Evolutionary conservation across 192 early-diverging fungal species (phyloP), one percentile per base, ranked within the genome.

Genomic region (Phycomyces blakesleeanus): DNA sequence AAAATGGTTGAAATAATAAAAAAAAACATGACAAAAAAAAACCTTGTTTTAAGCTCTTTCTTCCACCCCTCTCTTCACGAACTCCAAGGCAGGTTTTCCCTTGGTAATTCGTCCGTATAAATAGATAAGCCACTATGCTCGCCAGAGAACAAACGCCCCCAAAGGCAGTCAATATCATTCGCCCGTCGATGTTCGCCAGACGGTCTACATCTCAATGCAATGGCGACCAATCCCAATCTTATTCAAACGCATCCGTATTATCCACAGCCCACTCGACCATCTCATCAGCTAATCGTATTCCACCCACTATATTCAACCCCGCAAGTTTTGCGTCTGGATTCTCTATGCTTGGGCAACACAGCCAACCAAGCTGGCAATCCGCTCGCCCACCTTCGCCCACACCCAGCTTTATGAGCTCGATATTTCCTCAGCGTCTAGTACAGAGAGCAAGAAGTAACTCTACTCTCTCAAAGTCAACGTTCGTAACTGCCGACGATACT

Each of bases 161-260:
- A 65, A 72, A 72, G 64, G 69, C 69, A 18, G 63, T 72, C 29
- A 72, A 72, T 55, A 72, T 72, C 24, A 47, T 72, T 41, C 63
- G 64, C 40, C 69, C 61, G 27, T 55, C 55, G 7, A 24, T 25
- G 49, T 34, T 51, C 2, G 29, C 26, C 29, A 25, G 18, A 18
- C 63, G 15, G 29, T n/a, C n/a, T n/a, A 53, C 55, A 37, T 63
- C 59, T 39, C 61, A 51, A 7, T 34, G 29, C 39, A 41, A 49
- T 61, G 47, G n/a, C 57, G 29, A 51, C 55, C 42, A 24, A 41
- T 37, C 64, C 62, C 60, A 73, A 42, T 67, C 65, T 10, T 57
- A 59, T 20, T 66, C 64, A 16, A 67, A 64, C 20, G 50, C 60
- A 27, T 72, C 71, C 16, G 59, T 57, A 25, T 57, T 51, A 12